phyloP scores from a whole-genome alignment of 1,284 basidiomycete genomes.

The Ceratobasidium sp. region DNA sequence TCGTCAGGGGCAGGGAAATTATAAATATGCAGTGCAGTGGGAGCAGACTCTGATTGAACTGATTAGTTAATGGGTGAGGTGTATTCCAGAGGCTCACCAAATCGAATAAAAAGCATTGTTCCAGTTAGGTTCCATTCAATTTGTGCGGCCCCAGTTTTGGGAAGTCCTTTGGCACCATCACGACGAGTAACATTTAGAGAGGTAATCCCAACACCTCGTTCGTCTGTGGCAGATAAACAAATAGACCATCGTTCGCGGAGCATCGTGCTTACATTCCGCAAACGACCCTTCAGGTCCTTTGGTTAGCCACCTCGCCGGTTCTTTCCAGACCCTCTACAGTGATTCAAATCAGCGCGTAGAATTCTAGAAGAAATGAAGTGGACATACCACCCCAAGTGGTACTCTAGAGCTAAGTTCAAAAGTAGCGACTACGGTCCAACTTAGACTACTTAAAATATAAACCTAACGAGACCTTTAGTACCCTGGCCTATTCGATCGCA shows the following conservation, averaged over 20 bases:
- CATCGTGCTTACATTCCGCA: not conserved
- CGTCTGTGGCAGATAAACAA: conserved; percentile 62
- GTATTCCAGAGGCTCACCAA: conserved; percentile 55
- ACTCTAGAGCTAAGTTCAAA: conserved; percentile 67
- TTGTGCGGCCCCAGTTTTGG: conserved; percentile 69
- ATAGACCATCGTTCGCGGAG: not conserved
- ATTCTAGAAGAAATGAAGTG: conserved; percentile 10
- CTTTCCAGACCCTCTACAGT: conserved; percentile 75
- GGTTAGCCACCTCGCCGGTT: conserved; percentile 81
- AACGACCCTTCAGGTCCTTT: conserved; percentile 67
- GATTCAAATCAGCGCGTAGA: not conserved
- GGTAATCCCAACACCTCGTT: conserved; percentile 59
- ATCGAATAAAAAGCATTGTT: conserved; percentile 71
- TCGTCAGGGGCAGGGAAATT: conserved; percentile 65
- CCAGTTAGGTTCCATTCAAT: conserved; percentile 82
- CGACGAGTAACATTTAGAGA: conserved; percentile 58
- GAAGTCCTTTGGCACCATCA: conserved; percentile 46
- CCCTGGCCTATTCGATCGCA: not conserved
- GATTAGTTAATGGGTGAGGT: conserved; percentile 11
- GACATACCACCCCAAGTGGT: conserved; percentile 63
- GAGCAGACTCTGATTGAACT: conserved; percentile 48
- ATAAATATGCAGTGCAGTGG: conserved; percentile 66
- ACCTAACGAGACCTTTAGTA: conserved; percentile 57
- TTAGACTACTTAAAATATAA: conserved; percentile 76
- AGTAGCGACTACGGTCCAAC: conserved; percentile 74